These are phyloP conservation scores for Hypericum androsaemum DNA, from an alignment of 345 rosid genomes.

Conservation along the genomic window DNA sequence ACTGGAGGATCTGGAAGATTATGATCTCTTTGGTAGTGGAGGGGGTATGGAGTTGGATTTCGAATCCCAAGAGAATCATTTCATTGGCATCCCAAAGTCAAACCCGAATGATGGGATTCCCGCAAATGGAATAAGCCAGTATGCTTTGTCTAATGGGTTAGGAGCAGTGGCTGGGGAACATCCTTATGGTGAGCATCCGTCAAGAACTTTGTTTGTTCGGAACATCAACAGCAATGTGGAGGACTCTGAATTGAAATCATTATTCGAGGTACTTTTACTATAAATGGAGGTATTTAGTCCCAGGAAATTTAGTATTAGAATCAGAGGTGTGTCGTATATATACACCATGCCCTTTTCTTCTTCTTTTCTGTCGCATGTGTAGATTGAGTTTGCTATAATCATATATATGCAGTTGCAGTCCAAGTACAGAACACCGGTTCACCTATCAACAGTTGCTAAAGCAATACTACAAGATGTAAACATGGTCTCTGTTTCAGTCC, in stretches of 20 bases:
- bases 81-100: slow-evolving; percentile 31
- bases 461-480: no score
- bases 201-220: slow-evolving; percentile 68
- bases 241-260: slow-evolving; percentile 45
- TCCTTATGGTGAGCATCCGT: slow-evolving; percentile 77
- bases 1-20: slow-evolving; percentile 61
- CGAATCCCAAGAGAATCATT: slow-evolving; percentile 37
- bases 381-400: no score
- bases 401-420: no score
- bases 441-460: no score
- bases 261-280: slow-evolving; percentile 45
- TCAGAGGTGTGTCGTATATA: no score
- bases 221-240: slow-evolving; percentile 70
- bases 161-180: slow-evolving; percentile 69
- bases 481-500: no score
- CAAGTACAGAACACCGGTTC: no score
- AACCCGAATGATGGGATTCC: slow-evolving; percentile 34
- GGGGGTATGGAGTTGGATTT: slow-evolving; percentile 70
- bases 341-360: no score
- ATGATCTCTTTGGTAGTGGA: slow-evolving; percentile 57
- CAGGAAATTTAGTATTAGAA: no score
- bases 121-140: slow-evolving; percentile 40
- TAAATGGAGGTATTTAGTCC: no score
- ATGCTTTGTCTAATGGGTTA: slow-evolving; percentile 37
- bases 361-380: no score